phyloP scores from a whole-genome alignment of 2,329 filamentous ascomycete species.

The Lachnellula subtilissima region DNA sequence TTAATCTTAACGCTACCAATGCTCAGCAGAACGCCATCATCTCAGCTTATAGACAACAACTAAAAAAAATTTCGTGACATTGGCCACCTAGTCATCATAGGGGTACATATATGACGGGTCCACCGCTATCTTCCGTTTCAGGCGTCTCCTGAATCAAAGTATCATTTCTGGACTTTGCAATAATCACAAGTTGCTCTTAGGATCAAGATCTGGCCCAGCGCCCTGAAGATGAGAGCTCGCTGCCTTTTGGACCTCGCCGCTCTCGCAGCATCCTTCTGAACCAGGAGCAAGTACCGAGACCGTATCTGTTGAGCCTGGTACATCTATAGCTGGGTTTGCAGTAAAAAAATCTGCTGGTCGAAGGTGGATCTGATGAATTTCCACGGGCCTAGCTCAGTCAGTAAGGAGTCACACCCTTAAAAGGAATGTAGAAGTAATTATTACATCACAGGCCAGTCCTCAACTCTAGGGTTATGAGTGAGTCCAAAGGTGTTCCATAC shows the following conservation, averaged over 20 bases:
- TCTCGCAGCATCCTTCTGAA: conserved; percentile 17
- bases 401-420: too few species aligned
- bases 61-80: too few species aligned
- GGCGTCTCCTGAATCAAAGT: too few species aligned
- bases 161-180: neutral
- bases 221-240: conserved; percentile 19
- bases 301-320: conserved; percentile 58
- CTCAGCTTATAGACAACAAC: too few species aligned
- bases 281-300: conserved; percentile 15
- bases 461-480: conserved; percentile 79
- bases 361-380: conserved; percentile 72
- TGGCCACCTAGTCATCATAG: too few species aligned
- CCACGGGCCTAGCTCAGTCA: conserved; percentile 47
- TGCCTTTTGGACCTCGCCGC: conserved; percentile 17
- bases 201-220: conserved; percentile 20
- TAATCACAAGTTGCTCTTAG: conserved; percentile 17
- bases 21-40: too few species aligned
- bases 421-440: too few species aligned
- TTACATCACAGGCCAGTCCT: conserved; percentile 83
- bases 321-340: conserved; percentile 53
- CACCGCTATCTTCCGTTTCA: neutral
- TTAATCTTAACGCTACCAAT: too few species aligned
- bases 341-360: conserved; percentile 55
- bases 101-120: neutral
- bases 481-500: conserved; percentile 91